A percentile compares a stretch with the other conserved stretches of the same genome.
Evolutionary conservation across 345 rosid genomes (phyloP).

Genomic region (Corymbia maculata): DNA sequence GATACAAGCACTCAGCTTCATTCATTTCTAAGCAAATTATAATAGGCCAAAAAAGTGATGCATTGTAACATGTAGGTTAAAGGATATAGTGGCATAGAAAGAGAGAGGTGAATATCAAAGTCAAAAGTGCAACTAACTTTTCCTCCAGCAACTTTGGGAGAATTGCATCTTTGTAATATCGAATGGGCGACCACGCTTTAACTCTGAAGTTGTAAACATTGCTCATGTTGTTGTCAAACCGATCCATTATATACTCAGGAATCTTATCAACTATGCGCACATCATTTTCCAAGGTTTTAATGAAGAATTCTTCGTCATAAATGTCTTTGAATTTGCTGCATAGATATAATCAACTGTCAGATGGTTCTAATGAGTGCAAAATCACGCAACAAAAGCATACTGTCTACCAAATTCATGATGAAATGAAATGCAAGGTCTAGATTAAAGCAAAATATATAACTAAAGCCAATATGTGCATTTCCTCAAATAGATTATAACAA

Average conservation of each 20-base stretch:
- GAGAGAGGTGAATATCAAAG: neutral
- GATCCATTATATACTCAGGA: conserved; percentile 92
- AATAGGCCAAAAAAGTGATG: neutral
- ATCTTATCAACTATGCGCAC: conserved; percentile 76
- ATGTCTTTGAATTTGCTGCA: conserved; percentile 85
- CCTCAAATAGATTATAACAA: neutral
- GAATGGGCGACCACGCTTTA: conserved; percentile 95
- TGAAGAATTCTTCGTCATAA: conserved; percentile 81
- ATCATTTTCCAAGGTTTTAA: conserved; percentile 59
- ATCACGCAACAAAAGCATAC: neutral
- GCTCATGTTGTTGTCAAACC: conserved; percentile 79
- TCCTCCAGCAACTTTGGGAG: conserved; percentile 91
- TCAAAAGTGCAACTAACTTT: conserved; percentile 50
- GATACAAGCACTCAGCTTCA: neutral
- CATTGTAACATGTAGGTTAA: neutral
- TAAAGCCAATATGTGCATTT: neutral
- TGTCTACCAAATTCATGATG: neutral
- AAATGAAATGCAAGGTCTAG: neutral
- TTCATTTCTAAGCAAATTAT: neutral
- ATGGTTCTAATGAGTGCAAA: neutral
- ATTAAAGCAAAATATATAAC: neutral
- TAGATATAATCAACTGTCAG: conserved; percentile 4
- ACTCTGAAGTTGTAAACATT: conserved; percentile 96
- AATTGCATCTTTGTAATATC: conserved; percentile 72
- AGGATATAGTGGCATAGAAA: neutral